These are phyloP conservation scores for Eimeria praecox DNA, from an alignment of 169 alveolate genomes.

Conservation along the genomic window DNA sequence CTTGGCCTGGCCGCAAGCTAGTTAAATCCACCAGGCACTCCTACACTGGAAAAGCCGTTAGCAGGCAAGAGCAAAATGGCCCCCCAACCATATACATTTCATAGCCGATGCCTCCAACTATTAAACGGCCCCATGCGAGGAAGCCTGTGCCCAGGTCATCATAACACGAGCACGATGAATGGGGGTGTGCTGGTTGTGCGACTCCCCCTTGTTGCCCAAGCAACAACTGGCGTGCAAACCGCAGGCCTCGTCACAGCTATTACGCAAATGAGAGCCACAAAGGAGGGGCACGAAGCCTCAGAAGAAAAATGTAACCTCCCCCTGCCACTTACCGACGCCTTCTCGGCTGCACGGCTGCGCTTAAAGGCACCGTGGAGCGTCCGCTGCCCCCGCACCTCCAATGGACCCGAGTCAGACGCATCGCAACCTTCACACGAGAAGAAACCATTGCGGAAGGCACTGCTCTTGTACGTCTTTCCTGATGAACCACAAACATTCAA, in stretches of 20 bases:
- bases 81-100: neutral
- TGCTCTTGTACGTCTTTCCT: conserved; percentile 76
- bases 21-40: neutral
- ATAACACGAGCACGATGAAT: neutral
- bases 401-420: conserved; percentile 15
- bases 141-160: neutral
- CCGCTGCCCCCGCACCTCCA: conserved; percentile 67
- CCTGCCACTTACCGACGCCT: conserved; percentile 24
- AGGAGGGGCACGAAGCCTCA: neutral
- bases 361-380: conserved; percentile 5
- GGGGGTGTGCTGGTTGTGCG: neutral
- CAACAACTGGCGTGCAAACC: neutral
- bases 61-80: neutral
- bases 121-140: neutral
- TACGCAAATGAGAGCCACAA: neutral
- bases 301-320: neutral
- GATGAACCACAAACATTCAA: neutral
- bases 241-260: neutral
- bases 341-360: conserved; percentile 9
- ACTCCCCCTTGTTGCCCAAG: neutral
- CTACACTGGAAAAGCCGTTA: neutral
- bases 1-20: neutral
- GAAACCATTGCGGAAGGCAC: conserved; percentile 29
- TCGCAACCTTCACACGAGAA: conserved; percentile 8
- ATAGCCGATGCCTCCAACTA: neutral